Evolutionary conservation across 345 rosid species (phyloP), one percentile per base, ranked within the genome.

Genomic region (Capsella bursapastoris): DNA sequence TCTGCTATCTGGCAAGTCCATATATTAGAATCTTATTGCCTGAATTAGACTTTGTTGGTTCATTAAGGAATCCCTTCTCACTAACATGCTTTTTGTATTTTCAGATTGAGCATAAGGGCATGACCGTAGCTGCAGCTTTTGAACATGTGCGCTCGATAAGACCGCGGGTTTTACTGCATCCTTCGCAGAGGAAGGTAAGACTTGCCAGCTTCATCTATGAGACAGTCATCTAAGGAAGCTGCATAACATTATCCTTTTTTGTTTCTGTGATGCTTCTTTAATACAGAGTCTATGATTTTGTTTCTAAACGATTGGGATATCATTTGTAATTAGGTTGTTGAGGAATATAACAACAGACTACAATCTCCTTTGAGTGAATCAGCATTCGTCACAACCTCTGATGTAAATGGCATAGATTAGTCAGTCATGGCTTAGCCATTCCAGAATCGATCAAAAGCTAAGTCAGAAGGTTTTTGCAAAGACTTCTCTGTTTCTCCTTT

Each of bases 1-100:
- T 93, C 51, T 91, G 96, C 69, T 91, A 91, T 81, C 82, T 93
- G 88, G 98, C 79, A 77, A 60, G 72, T 71, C 45, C 31, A 49
- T 66, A 5, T 44, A 49, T 40, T 16, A 27, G 2, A 32, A 18
- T 45, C 25, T 27, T 45, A 34, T 57, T 4, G 15, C 0, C 37
- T 27, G 9, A 47, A 73, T 34, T 4, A 64, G n/a, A 40, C 37
- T 56, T 3, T 1, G n/a, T 45, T 44, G 29, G 9, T 34, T 6
- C 64, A 3, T 49, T 6, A 34, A 15, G 8, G 27, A 8, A 9
- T 3, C 14, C 16, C 25, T 59, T 35, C 60, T 57, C 22, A 31
- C 28, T 49, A 32, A 10, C 16, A 27, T 43, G 16, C 44, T 35
- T 35, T 2, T 68, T 9, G 57, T 25, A 61, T 41, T 55, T 18